Base-by-base conservation (phyloP, 108 stramenopile species). In the Cyclotella baltica region DNA sequence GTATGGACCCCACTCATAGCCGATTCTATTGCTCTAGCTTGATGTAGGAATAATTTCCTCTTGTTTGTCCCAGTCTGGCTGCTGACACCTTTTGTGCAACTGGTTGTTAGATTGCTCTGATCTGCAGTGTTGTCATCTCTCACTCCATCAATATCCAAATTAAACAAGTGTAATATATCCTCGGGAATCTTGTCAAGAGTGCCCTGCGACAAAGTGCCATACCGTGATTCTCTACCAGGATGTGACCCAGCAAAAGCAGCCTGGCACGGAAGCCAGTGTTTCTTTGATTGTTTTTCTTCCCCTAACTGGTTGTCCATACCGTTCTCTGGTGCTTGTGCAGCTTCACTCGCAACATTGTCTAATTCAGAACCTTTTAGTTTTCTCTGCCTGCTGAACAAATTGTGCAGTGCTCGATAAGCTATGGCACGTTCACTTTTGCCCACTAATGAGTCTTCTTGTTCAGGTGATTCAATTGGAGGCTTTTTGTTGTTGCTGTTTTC, bases 11-110 rank as follows among this genome's bases (percentile, higher is more conserved):
- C 86, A 30, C 68, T 66, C 56, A 89, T 50, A 0, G 86, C 85
- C 0, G 95, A 87, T 40, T 85, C 82, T 68, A 98, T 94, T 16
- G 95, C 97, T 27, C 34, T 28, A 5, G 86, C 90, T 85, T 98
- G 97, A 84, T 98, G 97, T 18, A 55, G 37, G 64, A 92, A 98
- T 53, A 96, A 68, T 40, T 48, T 61, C 58, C 74, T 36, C 46
- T 51, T 65, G 22, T 37, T 55, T 30, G 30, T 23, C 25, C 19
- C 15, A 30, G 34, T 35, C 5, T 9, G 9, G 72, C 16, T 16
- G 56, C 46, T 2, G n/a, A 35, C 11, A 31, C 27, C 27, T 68
- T 64, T 36, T 25, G 20, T 28, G 6, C 4, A 48, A 2, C n/a
- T 48, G 18, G 18, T 2, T 16, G 18, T n/a, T 1, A n/a, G 1